Conservation (phyloP, 768 basidiomycete genomes). For the Lactarius sanguifluus region DNA sequence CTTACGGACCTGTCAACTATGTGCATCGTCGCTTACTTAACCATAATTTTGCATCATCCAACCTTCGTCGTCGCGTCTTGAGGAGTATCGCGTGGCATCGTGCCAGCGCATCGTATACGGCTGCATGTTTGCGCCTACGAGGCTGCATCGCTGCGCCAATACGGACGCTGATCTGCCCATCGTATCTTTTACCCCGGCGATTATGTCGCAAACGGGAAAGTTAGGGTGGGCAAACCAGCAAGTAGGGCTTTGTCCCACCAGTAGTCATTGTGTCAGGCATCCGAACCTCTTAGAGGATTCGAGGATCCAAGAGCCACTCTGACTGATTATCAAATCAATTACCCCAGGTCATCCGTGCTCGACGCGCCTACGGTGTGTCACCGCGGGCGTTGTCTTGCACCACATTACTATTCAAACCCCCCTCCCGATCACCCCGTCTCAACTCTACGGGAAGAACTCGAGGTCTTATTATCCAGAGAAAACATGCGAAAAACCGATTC, state of each 20-base stretch:
- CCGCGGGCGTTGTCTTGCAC: neutral
- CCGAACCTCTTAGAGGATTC: neutral
- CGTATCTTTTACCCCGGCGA: neutral
- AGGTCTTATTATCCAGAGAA: neutral
- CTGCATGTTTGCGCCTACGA: neutral
- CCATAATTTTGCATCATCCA: neutral
- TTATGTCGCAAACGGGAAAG: neutral
- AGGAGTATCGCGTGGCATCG: too few species aligned
- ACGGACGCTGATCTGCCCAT: neutral
- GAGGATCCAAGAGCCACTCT: neutral
- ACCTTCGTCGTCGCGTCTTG: neutral
- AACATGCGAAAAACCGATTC: slow-evolving; percentile 2
- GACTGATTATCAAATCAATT: neutral
- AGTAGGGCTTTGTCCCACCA: neutral
- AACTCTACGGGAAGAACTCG: neutral
- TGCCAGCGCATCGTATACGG: neutral
- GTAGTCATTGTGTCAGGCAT: neutral
- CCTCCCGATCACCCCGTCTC: neutral
- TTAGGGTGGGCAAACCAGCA: neutral
- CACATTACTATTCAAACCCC: neutral
- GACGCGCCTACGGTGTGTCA: neutral
- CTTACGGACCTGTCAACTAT: slow-evolving; percentile 6
- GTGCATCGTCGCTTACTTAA: neutral
- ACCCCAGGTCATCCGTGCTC: neutral
- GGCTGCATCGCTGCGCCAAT: neutral